Percentiles rank a stretch among this genome's conserved stretches.
phyloP scores from a whole-genome alignment of 1,284 basidiomycete genomes.

The Athelia sp. region DNA sequence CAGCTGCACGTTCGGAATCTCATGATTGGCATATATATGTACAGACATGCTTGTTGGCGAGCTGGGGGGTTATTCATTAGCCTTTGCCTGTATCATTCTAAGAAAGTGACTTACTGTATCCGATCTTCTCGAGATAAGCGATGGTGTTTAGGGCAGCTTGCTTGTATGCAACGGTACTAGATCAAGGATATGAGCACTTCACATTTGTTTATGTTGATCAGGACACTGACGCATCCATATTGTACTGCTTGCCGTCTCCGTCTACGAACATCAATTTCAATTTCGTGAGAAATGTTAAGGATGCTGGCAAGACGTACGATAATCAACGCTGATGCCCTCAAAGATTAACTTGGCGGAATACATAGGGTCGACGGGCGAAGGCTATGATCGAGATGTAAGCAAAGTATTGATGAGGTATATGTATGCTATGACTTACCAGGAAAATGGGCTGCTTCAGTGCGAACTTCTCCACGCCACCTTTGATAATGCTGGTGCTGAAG shows the following conservation, averaged over 20 bases:
- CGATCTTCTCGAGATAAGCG: conserved; percentile 71
- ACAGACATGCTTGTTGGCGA: conserved; percentile 62
- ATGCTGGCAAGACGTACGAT: conserved; percentile 38
- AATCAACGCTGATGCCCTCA: conserved; percentile 70
- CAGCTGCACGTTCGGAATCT: neutral
- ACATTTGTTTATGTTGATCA: neutral
- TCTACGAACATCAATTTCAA: conserved; percentile 32
- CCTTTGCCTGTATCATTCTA: neutral
- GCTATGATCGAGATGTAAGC: conserved; percentile 28
- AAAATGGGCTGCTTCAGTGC: conserved; percentile 75
- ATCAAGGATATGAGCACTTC: neutral
- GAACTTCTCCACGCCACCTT: conserved; percentile 71
- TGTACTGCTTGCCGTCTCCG: conserved; percentile 69
- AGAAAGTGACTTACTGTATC: conserved; percentile 49
- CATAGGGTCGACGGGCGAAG: conserved; percentile 70
- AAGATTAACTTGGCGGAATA: conserved; percentile 72
- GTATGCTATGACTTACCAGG: conserved; percentile 34
- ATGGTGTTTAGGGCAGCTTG: conserved; percentile 77
- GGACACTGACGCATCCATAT: conserved; percentile 68
- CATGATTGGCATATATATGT: neutral
- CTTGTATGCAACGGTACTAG: conserved; percentile 71
- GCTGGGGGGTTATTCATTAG: conserved; percentile 30
- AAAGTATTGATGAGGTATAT: neutral
- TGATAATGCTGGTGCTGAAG: conserved; percentile 70
- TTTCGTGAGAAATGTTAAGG: neutral